Evolutionary conservation across 2,329 filamentous ascomycete species (phyloP).

Genomic region (Neonectria punicea): DNA sequence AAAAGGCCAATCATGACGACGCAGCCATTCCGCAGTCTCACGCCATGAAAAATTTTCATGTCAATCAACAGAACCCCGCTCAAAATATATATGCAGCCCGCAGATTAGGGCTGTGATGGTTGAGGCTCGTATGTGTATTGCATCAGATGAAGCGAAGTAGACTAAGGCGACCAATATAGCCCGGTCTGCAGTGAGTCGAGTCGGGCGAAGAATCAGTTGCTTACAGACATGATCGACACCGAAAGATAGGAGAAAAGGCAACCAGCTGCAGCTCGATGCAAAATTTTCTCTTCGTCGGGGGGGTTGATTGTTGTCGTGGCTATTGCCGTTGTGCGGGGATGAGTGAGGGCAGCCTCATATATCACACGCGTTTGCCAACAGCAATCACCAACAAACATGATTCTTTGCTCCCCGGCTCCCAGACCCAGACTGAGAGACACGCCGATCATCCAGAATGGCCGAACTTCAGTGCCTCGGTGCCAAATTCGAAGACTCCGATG

Average conservation of each 20-base stretch:
- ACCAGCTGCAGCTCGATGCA: constrained; percentile 33
- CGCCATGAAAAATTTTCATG: constrained; percentile 15
- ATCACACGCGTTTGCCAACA: neutral
- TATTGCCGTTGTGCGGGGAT: constrained; percentile 6
- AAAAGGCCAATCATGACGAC: constrained; percentile 20
- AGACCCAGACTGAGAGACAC: neutral
- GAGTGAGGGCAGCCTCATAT: constrained; percentile 24
- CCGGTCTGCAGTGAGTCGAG: constrained; percentile 11
- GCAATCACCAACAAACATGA: neutral
- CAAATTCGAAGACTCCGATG: constrained; percentile 34
- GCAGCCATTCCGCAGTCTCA: constrained; percentile 9
- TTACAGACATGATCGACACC: constrained; percentile 22
- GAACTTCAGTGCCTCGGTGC: constrained; percentile 38
- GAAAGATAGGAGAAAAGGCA: constrained; percentile 24
- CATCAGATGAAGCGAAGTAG: constrained; percentile 24
- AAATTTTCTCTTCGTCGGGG: constrained; percentile 25
- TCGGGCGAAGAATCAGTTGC: constrained; percentile 9
- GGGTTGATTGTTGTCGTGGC: constrained; percentile 8
- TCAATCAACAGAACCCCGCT: neutral
- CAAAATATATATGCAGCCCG: constrained; percentile 5
- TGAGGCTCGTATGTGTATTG: constrained; percentile 25
- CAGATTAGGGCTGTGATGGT: constrained; percentile 12
- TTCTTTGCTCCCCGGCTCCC: neutral
- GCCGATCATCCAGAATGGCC: constrained; percentile 27
- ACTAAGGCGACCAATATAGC: constrained; percentile 32